phyloP scores from a whole-genome alignment of 352 stramenopile genomes.

The Globisporangium spiculum region DNA sequence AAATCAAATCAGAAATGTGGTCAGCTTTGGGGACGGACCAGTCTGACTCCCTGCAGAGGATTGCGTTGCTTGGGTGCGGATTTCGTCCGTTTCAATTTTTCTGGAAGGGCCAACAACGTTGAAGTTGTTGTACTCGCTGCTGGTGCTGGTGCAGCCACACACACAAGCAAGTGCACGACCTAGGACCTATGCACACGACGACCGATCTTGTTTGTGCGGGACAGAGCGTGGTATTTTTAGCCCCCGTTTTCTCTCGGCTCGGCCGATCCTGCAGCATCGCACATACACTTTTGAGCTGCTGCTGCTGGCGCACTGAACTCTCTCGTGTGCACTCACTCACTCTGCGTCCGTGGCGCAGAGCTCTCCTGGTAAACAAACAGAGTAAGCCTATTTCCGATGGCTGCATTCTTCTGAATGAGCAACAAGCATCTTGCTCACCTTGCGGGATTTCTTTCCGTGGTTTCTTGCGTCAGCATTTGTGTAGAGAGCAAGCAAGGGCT shows the following conservation, averaged over 20 bases:
- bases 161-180: no score
- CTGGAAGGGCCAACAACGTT: not conserved
- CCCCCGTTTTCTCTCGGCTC: not conserved
- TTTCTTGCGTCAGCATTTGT: not conserved
- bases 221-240: not conserved
- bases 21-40: no score
- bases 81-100: not conserved
- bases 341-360: not conserved
- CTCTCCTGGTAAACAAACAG: not conserved
- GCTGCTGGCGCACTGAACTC: not conserved
- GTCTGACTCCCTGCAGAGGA: no score
- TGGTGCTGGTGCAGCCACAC: no score
- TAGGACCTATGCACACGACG: no score
- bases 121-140: not conserved
- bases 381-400: not conserved
- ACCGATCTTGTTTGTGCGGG: not conserved
- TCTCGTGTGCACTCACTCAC: not conserved
- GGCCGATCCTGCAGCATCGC: not conserved
- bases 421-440: not conserved
- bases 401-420: not conserved
- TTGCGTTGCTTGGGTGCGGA: not conserved
- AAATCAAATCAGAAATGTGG: no score
- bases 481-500: not conserved
- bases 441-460: not conserved
- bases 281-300: not conserved